Conservation (phyloP, 2,329 filamentous ascomycete species). For the Coniochaeta sp. region DNA sequence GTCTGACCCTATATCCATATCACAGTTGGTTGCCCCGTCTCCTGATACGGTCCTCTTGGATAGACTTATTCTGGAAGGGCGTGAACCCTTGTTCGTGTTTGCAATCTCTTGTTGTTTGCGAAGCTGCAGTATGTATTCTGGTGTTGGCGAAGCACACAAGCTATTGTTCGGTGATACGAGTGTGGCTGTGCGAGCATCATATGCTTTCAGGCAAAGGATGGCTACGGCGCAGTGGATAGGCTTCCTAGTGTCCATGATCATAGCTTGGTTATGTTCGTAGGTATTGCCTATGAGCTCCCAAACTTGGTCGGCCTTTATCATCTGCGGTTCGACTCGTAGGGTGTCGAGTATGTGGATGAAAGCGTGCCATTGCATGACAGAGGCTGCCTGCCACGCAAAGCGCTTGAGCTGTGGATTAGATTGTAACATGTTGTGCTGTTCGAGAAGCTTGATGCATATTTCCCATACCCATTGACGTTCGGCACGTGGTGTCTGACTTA, state of each 20-base stretch:
- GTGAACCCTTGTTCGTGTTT: constrained; percentile 10
- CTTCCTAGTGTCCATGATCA: constrained; percentile 16
- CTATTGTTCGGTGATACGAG: constrained; percentile 6
- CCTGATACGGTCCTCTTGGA: neutral
- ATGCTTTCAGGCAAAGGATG: constrained; percentile 23
- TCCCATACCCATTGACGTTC: constrained; percentile 22
- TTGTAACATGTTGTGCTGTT: constrained; percentile 23
- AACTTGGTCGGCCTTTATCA: constrained; percentile 20
- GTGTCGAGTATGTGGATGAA: constrained; percentile 26
- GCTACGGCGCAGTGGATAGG: constrained; percentile 22
- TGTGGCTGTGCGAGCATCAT: constrained; percentile 10
- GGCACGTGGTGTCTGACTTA: constrained; percentile 16
- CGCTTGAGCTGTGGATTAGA: constrained; percentile 19
- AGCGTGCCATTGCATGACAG: constrained; percentile 24
- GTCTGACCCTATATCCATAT: neutral
- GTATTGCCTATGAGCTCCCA: constrained; percentile 23
- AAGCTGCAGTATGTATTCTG: constrained; percentile 12
- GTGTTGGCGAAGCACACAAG: neutral
- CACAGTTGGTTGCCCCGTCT: neutral
- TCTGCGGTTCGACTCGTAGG: constrained; percentile 21
- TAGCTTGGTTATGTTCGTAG: constrained; percentile 22
- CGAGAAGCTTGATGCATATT: constrained; percentile 18
- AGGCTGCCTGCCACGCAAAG: constrained; percentile 23
- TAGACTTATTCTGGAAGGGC: neutral
- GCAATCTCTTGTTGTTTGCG: constrained; percentile 13